A percentile compares a stretch with the other conserved stretches of the same genome.
Evolutionary conservation across 768 basidiomycete genomes (phyloP).

Genomic region (Xerocomus potaroensis): DNA sequence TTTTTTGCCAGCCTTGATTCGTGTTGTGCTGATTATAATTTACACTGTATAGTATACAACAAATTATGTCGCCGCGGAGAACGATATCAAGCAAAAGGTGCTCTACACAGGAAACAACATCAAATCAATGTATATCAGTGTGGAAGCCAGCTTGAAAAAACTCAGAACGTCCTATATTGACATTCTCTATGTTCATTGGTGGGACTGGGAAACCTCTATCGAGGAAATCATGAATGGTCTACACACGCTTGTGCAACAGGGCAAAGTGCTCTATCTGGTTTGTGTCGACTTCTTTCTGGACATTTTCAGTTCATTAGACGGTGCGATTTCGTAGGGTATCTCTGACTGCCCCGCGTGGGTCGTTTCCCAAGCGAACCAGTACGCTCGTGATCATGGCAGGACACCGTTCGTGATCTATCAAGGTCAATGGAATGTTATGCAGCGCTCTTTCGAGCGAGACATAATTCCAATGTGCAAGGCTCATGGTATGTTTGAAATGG

Average conservation of each 20-base stretch:
- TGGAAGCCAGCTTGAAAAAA: conserved; percentile 23
- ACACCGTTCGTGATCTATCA: not conserved
- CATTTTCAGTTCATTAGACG: too few relatives aligned
- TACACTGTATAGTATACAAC: conserved; percentile 16
- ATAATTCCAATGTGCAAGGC: not conserved
- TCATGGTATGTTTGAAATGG: not conserved
- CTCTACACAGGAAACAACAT: conserved; percentile 45
- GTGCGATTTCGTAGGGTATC: not conserved
- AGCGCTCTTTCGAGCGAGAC: not conserved
- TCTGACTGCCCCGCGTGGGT: not conserved
- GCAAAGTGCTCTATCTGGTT: not conserved
- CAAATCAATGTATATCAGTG: conserved; percentile 39
- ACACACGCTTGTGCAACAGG: conserved; percentile 2
- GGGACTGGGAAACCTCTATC: conserved; percentile 33
- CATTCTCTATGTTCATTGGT: conserved; percentile 22
- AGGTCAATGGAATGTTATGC: not conserved
- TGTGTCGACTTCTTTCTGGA: not conserved
- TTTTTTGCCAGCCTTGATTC: too few relatives aligned
- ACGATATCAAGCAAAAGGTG: conserved; percentile 25
- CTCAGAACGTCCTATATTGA: conserved; percentile 16
- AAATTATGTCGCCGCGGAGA: conserved; percentile 12
- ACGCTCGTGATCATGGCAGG: not conserved
- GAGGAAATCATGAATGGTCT: conserved; percentile 37
- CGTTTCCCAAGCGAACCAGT: not conserved
- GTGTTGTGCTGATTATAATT: not conserved